Evolutionary conservation across 2,329 filamentous ascomycete genomes (phyloP), one percentile per base, ranked within the genome.

Genomic region (Pseudogymnoascus sp.): DNA sequence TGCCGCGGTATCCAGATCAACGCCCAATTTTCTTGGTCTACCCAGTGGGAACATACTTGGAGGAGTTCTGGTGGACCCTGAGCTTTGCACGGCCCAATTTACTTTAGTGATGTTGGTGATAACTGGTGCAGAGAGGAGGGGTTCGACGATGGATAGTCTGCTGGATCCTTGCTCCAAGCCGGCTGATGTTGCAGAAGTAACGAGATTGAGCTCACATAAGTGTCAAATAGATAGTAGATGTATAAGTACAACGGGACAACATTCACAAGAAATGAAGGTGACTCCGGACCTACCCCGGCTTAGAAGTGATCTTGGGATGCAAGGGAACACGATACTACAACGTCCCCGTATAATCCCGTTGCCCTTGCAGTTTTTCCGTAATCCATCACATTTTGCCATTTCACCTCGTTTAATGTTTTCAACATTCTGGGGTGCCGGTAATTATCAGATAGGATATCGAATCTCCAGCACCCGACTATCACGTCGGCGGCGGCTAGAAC

Each of bases 391-490:
- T 53, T 31, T 31, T 53, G 23, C 9, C 23, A 53, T 31, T 53
- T 53, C 26, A 11, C 23, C 46, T 31, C 26, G 46, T 31, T 31
- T 31, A 13, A 9, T 9, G 9, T 33, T 33, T 33, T 9, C 26
- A 53, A n/a, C 15, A 53, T 11, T 17, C 26, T 53, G 46, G 46
- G 17, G 31, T 17, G 59, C 10, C 31, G 23, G 37, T 60, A 60
- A 40, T 60, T 60, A 60, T 60, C 17, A 60, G 46, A 53, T 31
- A 31, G 23, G 44, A 53, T 31, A 53, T 53, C 26, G n/a, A 53
- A 53, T 31, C 46, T 53, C 26, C n/a, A 11, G 26, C 17, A 19
- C 53, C 33, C 35, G 29, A 7, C 35, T 63, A 53, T 53, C 62
- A 60, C 40, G 9, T 63, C 17, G 37, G 37, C 15, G 29, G 29